A percentile compares a stretch with the other conserved stretches of the same genome.
Evolutionary conservation across 495 filamentous ascomycete genomes (phyloP).

Genomic region (Cercophora sp.): DNA sequence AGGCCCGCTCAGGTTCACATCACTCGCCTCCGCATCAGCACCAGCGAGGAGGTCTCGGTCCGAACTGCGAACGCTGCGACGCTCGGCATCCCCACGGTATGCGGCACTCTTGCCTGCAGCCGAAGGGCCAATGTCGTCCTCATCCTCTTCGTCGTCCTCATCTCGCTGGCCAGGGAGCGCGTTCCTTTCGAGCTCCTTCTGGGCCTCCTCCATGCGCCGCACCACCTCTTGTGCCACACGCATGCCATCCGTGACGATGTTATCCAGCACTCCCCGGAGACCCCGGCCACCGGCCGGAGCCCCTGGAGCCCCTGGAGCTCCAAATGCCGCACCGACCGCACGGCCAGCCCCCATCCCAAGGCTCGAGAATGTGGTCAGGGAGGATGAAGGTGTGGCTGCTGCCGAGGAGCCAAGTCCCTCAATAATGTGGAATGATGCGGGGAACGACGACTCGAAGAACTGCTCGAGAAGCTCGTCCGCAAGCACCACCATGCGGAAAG

Average conservation of each 20-base stretch:
- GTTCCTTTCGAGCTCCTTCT: constrained; percentile 77
- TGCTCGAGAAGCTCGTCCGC: constrained; percentile 93
- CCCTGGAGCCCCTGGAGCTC: constrained; percentile 34
- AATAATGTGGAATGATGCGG: constrained; percentile 57
- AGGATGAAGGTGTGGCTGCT: constrained; percentile 42
- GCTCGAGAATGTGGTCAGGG: constrained; percentile 76
- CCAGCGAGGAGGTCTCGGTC: constrained; percentile 77
- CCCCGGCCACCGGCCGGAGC: constrained; percentile 61
- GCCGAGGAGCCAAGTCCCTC: constrained; percentile 37
- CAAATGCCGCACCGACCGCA: constrained; percentile 33
- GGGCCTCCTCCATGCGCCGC: constrained; percentile 88
- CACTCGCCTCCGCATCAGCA: constrained; percentile 64
- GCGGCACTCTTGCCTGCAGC: constrained; percentile 20
- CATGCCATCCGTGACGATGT: constrained; percentile 96
- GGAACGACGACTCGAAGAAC: constrained; percentile 85
- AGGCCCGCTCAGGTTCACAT: constrained; percentile 13
- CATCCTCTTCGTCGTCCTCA: constrained; percentile 72
- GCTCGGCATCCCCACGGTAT: constrained; percentile 41
- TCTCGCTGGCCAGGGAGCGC: constrained; percentile 57
- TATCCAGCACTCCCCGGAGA: constrained; percentile 87
- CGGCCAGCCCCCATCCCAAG: constrained; percentile 50
- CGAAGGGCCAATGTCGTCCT: constrained; percentile 38
- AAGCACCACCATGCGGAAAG: constrained; percentile 97
- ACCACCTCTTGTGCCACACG: constrained; percentile 87
- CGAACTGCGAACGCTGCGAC: constrained; percentile 61